Evolutionary conservation across 1,284 basidiomycete species (phyloP), one percentile per base, ranked within the genome.

Genomic region (Mycosarcoma maydis): DNA sequence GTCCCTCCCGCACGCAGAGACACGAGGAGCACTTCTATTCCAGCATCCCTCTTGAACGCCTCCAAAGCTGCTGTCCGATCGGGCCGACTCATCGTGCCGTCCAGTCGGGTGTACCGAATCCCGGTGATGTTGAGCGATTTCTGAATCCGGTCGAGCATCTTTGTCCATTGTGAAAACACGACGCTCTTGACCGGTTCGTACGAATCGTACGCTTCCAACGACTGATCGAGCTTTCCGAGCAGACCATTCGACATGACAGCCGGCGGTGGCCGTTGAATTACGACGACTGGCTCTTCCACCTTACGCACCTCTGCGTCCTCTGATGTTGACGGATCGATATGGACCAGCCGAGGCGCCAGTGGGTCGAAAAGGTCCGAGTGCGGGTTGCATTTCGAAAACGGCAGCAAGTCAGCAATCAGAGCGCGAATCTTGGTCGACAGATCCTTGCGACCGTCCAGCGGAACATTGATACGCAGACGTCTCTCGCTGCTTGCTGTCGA

Each of bases 161-260:
- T 70, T 11, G 77, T 81, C 80, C 80, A 81, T 48, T 81, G 80
- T n/a, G 71, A 91, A 88, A 83, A 83, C 19, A 83, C 77, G 40
- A 83, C 77, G 30, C 74, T 75, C 57, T 82, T 83, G 66, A 81
- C 69, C 10, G 76, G 77, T 23, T 57, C 44, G 53, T 65, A 68
- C n/a, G 61, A 53, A 20, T 54, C 60, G 13, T 52, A 17, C 3
- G 53, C 54, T 3, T 59, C 59, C 38, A 51, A 36, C 13, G 54
- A 48, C 3, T 45, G 50, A 22, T 56, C 65, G 11, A 60, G 60
- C 60, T 59, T 61, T 6, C 45, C 48, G 20, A 50, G 37, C 14
- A 60, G 23, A 4, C 62, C 62, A 34, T 48, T 50, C 6, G 50
- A 54, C 1, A 36, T 55, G n/a, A 66, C 39, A 11, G 55, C 62